These are phyloP conservation scores for Pichia kudriavzevii DNA, from an alignment of 1,139 yeast genomes.

Conservation along the genomic window DNA sequence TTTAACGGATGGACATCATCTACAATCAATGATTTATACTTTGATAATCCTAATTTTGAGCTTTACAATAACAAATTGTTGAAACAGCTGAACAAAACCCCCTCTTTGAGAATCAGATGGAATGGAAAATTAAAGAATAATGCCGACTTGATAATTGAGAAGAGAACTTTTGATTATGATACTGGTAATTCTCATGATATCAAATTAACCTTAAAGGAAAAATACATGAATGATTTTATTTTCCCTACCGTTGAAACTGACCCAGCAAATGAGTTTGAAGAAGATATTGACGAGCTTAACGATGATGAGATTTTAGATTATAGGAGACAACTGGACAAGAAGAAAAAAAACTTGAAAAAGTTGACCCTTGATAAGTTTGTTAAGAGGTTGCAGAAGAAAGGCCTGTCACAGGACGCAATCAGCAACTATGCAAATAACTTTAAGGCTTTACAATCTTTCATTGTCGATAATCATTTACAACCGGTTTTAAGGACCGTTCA, in stretches of 20 bases:
- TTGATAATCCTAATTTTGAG: constrained; percentile 78
- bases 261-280: not conserved
- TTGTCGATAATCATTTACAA: constrained; percentile 59
- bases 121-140: constrained; percentile 71
- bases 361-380: constrained; percentile 29
- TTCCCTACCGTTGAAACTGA: constrained; percentile 15
- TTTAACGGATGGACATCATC: constrained; percentile 59
- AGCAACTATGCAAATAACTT: constrained; percentile 49
- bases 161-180: constrained; percentile 57
- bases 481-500: constrained; percentile 84
- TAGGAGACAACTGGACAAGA: constrained; percentile 7
- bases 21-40: constrained; percentile 75
- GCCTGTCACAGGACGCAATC: constrained; percentile 42
- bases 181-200: constrained; percentile 49
- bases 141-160: constrained; percentile 74
- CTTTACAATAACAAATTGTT: constrained; percentile 79
- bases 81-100: constrained; percentile 59
- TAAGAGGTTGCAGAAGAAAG: constrained; percentile 49
- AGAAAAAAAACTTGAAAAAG: constrained; percentile 15
- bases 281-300: constrained; percentile 13
- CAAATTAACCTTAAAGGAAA: constrained; percentile 67
- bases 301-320: constrained; percentile 16
- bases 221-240: constrained; percentile 61
- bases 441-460: constrained; percentile 53
- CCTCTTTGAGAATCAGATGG: constrained; percentile 85